A percentile compares a stretch with the other conserved stretches of the same genome.
Conservation (phyloP, 768 basidiomycete genomes). For the Lactifluus echinatus region DNA sequence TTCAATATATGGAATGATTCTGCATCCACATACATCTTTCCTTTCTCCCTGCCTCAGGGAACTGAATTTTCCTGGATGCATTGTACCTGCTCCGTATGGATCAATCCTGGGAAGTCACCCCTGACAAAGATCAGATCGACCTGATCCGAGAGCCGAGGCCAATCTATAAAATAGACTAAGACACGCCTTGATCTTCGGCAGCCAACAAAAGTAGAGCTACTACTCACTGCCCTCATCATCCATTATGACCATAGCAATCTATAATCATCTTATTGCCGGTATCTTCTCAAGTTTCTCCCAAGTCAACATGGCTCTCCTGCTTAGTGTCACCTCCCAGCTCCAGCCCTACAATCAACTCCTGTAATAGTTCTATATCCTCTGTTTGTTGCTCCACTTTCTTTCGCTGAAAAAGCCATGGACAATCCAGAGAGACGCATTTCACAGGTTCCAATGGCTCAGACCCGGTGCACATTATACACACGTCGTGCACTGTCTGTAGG, state of each 20-base stretch:
- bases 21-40: background rate
- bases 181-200: background rate
- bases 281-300: background rate
- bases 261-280: background rate
- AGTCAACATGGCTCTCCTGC: background rate
- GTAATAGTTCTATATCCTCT: slow-evolving; percentile 10
- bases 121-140: background rate
- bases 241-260: background rate
- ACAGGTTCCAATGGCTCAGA: slow-evolving; percentile 29
- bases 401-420: slow-evolving; percentile 36
- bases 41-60: background rate
- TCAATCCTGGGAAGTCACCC: background rate
- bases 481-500: slow-evolving; percentile 24
- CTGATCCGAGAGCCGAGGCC: background rate
- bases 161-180: background rate
- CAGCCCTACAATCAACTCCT: slow-evolving; percentile 9
- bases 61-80: background rate
- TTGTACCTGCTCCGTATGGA: background rate
- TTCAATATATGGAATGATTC: background rate
- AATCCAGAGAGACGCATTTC: slow-evolving; percentile 40
- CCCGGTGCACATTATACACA: slow-evolving; percentile 36
- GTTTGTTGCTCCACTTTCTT: slow-evolving; percentile 23
- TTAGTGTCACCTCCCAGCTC: slow-evolving; percentile 11
- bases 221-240: background rate
- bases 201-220: background rate